phyloP scores from a whole-genome alignment of 2,329 filamentous ascomycete species.

The Fusarium sp. region DNA sequence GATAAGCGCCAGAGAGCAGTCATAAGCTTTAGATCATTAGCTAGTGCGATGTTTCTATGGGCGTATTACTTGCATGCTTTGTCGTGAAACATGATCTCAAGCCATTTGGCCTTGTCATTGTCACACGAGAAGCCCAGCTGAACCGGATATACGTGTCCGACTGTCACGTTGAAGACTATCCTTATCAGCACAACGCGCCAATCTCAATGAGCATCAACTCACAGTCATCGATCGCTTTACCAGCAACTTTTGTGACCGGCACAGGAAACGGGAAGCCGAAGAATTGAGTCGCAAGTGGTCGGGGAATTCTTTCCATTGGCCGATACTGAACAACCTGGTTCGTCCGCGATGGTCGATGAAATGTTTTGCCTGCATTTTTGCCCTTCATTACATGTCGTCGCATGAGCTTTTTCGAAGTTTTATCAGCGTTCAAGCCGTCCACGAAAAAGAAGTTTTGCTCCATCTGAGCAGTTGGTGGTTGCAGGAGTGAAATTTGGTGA shows the following conservation, averaged over 20 bases:
- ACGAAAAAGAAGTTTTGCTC: slow-evolving; percentile 10
- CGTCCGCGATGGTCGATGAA: background rate
- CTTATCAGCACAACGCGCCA: background rate
- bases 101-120: background rate
- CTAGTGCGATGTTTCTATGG: accelerated
- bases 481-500: background rate
- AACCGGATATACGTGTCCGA: background rate
- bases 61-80: background rate
- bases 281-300: background rate
- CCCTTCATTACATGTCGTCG: slow-evolving; percentile 18
- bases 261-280: slow-evolving; percentile 6
- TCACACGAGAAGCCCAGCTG: slow-evolving; percentile 1
- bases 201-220: accelerated
- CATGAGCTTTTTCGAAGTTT: slow-evolving; percentile 1
- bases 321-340: background rate
- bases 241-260: background rate
- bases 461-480: background rate
- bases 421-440: background rate
- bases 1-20: background rate
- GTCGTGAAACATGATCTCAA: slow-evolving; percentile 3
- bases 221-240: slow-evolving; percentile 12
- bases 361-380: slow-evolving; percentile 11
- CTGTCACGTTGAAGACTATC: background rate
- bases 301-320: background rate
- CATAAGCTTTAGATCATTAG: background rate